Base-by-base conservation (phyloP, 2,329 filamentous ascomycete genomes). In the Phoma herbarum region DNA sequence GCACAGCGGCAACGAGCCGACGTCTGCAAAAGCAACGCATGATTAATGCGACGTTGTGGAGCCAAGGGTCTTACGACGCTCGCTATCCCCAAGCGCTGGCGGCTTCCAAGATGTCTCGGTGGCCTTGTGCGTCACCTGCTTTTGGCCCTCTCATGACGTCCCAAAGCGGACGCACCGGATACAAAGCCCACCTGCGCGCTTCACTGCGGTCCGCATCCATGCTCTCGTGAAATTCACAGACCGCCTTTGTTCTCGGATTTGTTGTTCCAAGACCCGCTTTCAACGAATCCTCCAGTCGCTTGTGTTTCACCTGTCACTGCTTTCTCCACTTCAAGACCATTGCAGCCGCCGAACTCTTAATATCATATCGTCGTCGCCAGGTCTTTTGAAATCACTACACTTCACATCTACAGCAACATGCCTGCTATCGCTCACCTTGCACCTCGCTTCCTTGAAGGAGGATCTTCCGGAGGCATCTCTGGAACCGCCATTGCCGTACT, bases 401-500 rank as follows among this genome's bases (percentile, higher is more conserved):
- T 22, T 6, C 25, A 39, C n/a, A 56, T n/a, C 3, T 45, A 44
- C 18, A 35, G 42, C 53, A 52, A n/a, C 47, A 69, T 71, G 67
- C 65, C 68, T 39, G 46, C 63, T 8, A 52, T 63, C 29, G 33
- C 42, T 41, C 66, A 64, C 31, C 61, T 67, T 20, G 57, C 60
- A 39, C 46, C 61, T 11, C 66, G 68, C 26, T 31, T 68, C 31
- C 43, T 68, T 3, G 60, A 60, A 29, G 51, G 42, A 4, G 43
- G 57, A 4, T 39, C 57, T 10, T 56, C 52, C 18, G 57, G 57
- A 37, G 57, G 58, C 18, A 63, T 72, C 14, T 59, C 62, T n/a
- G 54, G 54, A 37, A 64, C 59, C 4, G 56, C 66, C 29, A 69
- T 73, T 31, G 64, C 63, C 14, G 55, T 72, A 29, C 68, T 74